Evolutionary conservation across 2,329 filamentous ascomycete species (phyloP).

Genomic region (Curvularia hawaiiensis): DNA sequence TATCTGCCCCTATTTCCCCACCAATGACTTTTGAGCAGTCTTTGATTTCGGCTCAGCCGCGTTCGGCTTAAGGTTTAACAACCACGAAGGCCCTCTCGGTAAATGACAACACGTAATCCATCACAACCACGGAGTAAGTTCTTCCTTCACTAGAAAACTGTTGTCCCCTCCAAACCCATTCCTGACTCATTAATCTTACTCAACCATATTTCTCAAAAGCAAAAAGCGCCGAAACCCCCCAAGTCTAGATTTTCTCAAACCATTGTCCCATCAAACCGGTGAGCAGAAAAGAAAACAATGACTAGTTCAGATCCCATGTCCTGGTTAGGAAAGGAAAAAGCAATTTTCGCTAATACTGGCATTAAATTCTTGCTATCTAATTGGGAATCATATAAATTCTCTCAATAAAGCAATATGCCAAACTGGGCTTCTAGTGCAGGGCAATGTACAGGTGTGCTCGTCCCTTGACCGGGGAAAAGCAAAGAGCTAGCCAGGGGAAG

Average conservation of each 20-base stretch:
- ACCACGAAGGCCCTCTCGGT: background rate
- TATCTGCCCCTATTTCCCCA: background rate
- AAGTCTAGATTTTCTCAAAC: background rate
- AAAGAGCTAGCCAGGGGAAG: background rate
- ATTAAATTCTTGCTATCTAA: background rate
- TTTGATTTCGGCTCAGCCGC: background rate
- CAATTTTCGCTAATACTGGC: background rate
- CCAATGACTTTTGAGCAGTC: background rate
- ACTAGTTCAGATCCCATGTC: background rate
- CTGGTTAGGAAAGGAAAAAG: background rate
- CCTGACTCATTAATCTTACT: background rate
- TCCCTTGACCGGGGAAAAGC: background rate
- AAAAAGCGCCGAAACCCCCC: background rate
- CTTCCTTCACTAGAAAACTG: background rate
- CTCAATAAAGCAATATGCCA: background rate
- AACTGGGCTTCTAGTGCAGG: background rate
- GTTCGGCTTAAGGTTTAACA: background rate
- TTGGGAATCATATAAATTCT: background rate
- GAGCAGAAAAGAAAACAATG: background rate
- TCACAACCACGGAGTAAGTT: background rate
- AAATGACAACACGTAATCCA: background rate
- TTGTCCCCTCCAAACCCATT: background rate
- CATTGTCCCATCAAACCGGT: background rate
- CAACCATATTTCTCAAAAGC: background rate
- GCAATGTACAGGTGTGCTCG: background rate